A percentile compares a stretch with the other conserved stretches of the same genome.
Conservation (phyloP, 192 early-diverging fungal species). For the Gaertneriomyces sp. region DNA sequence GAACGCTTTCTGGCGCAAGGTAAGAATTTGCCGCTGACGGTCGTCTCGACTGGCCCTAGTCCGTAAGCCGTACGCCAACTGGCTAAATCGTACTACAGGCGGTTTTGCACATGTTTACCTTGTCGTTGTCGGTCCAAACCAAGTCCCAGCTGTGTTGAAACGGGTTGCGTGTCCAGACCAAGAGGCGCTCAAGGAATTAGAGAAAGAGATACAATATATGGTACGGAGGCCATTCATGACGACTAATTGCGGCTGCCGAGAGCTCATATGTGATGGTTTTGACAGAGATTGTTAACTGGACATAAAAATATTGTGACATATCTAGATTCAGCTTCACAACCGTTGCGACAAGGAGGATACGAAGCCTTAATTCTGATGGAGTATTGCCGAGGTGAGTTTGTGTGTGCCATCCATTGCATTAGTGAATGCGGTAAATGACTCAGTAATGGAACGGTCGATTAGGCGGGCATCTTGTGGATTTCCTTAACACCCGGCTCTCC, state of each 20-base stretch:
- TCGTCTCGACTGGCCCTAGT: too few species aligned
- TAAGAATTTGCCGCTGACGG: constrained; percentile 10
- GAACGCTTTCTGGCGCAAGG: constrained; percentile 76
- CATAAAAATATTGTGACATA: constrained; percentile 82
- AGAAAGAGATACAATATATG: constrained; percentile 78
- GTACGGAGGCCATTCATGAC: constrained; percentile 34
- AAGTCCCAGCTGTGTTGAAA: constrained; percentile 69
- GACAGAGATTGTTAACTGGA: constrained; percentile 62
- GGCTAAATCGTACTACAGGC: constrained; percentile 43
- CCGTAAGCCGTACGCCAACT: too few species aligned
- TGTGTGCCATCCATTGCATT: not conserved
- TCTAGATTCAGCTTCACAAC: constrained; percentile 61
- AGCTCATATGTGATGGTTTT: not conserved
- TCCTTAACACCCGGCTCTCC: constrained; percentile 78
- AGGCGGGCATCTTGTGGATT: constrained; percentile 78
- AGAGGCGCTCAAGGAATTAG: constrained; percentile 54
- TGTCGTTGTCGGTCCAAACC: constrained; percentile 52
- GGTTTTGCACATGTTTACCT: constrained; percentile 91
- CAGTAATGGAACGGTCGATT: not conserved
- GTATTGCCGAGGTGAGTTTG: constrained; percentile 68
- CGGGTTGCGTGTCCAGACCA: constrained; percentile 70
- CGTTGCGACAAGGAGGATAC: constrained; percentile 58
- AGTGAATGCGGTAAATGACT: not conserved
- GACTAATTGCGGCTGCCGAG: not conserved
- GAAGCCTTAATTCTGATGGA: constrained; percentile 90